Base-by-base conservation (phyloP, 2,329 filamentous ascomycete genomes). In the Microdochium paspali region DNA sequence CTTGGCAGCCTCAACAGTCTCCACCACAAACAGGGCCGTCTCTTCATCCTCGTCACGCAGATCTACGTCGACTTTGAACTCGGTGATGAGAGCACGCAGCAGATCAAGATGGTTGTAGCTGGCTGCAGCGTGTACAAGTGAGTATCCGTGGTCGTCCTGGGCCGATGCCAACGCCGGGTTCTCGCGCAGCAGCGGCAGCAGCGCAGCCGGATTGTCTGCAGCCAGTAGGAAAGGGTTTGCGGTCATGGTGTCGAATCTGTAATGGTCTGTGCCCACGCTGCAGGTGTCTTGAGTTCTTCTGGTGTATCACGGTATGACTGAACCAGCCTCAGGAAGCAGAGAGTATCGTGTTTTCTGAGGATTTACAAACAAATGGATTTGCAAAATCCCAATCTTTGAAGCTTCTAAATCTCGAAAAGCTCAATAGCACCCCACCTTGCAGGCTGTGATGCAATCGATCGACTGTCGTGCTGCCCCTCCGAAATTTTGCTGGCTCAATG, bases 81-180 rank as follows among this genome's bases (percentile, higher is more conserved):
- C 87, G 44, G 73, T 73, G 24, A 95, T 74, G 5, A 98, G 76
- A 1, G 80, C 67, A 50, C 86, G 84, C 15, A 96, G 76, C 15
- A 98, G 81, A 47, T 86, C 79, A 30, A 88, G 69, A 62, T 97
- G 90, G 62, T 85, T 86, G 74, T 97, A 98, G 56, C 90, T 96
- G 18, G 88, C 84, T 15, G 91, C 89, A 46, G 93, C 93, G 66
- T 98, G 93, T 44, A 97, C 72, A 24, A 97, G 80, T 44, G 90
- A 95, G 71, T 98, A 98, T 58, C 93, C 93, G 60, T 96, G 86
- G 50, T 85, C 82, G 66, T 98, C 93, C 68, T 95, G 88, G 46
- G 77, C 70, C 2, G 82, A 78, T 47, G 93, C 91, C 46, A 95
- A 73, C n/a, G 79, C 68, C 28, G 89, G 87, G 55, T 89, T 79